phyloP scores from a whole-genome alignment of 2,329 filamentous ascomycete genomes.

The Cordyceps tenuipes region DNA sequence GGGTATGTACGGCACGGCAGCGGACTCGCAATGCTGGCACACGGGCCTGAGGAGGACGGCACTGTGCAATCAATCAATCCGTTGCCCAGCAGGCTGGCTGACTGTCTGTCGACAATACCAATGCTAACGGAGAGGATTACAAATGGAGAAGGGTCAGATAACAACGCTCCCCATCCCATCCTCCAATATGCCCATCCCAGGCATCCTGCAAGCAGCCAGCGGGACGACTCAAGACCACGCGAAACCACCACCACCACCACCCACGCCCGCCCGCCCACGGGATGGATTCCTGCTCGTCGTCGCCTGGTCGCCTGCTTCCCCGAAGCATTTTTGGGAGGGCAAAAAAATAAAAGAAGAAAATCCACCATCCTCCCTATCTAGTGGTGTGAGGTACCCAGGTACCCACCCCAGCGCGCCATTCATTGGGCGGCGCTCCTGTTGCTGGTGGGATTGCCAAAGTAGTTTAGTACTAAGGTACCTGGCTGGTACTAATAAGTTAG shows the following conservation, averaged over 20 bases:
- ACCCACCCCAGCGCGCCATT: slow-evolving; percentile 5
- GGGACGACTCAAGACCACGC: neutral
- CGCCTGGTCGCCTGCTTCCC: neutral
- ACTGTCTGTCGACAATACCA: too few species aligned
- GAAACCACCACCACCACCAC: neutral
- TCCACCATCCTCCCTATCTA: neutral
- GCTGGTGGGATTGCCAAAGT: slow-evolving; percentile 10
- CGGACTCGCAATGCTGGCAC: slow-evolving; percentile 1
- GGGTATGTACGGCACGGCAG: neutral
- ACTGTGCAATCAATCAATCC: neutral
- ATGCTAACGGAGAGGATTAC: too few species aligned
- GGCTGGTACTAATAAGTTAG: neutral
- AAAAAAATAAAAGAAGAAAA: neutral
- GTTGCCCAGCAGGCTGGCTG: neutral
- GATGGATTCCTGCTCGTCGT: neutral
- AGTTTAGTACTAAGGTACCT: neutral
- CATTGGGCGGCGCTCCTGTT: slow-evolving; percentile 4
- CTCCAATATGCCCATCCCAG: too few species aligned
- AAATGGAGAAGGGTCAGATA: too few species aligned
- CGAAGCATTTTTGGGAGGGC: neutral
- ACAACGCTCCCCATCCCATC: too few species aligned
- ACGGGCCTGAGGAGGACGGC: neutral
- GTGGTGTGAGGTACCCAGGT: slow-evolving; percentile 6
- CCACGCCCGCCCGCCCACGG: neutral
- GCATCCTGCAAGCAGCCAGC: neutral